phyloP scores from a whole-genome alignment of 2,329 filamentous ascomycete species.

The Trichoderma oligosporum region DNA sequence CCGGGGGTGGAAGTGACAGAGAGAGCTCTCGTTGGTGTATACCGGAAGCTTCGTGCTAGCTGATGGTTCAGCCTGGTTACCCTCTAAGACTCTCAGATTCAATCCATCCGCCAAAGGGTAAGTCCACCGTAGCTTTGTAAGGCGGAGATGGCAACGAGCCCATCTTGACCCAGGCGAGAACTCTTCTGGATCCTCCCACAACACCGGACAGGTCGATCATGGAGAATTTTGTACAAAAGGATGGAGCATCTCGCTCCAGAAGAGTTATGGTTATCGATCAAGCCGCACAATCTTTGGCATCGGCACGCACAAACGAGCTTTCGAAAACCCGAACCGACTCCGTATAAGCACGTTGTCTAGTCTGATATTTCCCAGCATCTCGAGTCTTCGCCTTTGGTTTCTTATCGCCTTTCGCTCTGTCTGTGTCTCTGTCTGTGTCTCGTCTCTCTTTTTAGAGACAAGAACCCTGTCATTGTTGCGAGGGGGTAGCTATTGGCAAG shows the following conservation, averaged over 20 bases:
- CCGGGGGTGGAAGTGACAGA: conserved; percentile 18
- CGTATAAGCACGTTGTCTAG: background rate
- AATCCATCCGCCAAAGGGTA: background rate
- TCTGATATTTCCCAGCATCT: background rate
- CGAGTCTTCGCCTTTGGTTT: background rate
- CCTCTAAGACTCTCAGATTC: conserved; percentile 20
- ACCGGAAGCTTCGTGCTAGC: conserved; percentile 22
- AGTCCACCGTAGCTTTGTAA: conserved; percentile 20
- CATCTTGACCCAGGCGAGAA: conserved; percentile 9
- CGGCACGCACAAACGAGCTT: conserved; percentile 7
- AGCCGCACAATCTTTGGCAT: background rate
- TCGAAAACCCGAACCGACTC: background rate
- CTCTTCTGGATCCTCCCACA: conserved; percentile 17
- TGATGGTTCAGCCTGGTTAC: conserved; percentile 23
- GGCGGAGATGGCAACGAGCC: conserved; percentile 17
- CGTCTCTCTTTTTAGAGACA: background rate
- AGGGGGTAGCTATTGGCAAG: background rate
- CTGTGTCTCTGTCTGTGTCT: too few relatives aligned
- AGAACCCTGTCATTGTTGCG: background rate
- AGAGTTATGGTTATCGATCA: conserved; percentile 5
- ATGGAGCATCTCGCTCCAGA: conserved; percentile 18
- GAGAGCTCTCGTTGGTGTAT: conserved; percentile 22
- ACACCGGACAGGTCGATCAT: conserved; percentile 20
- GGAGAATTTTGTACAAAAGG: conserved; percentile 19
- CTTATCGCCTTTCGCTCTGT: background rate